Conservation (phyloP, 805 yeast species). For the Teunomyces stri region DNA sequence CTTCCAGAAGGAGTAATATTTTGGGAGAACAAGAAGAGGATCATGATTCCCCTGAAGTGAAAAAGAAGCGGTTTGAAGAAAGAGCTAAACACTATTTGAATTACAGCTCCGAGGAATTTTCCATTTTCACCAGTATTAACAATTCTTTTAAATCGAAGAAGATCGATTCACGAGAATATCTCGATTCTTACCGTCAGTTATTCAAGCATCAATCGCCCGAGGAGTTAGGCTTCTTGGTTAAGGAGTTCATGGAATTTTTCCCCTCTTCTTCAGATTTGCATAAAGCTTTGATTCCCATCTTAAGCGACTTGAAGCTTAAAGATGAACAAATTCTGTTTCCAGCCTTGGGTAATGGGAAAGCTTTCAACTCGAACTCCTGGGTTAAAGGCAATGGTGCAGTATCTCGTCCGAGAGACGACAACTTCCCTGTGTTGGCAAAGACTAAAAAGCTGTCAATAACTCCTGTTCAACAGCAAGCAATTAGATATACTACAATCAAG, state of each 20-base stretch:
- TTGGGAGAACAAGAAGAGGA: slow-evolving; percentile 22
- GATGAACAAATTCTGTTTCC: slow-evolving; percentile 47
- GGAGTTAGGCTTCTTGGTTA: slow-evolving; percentile 56
- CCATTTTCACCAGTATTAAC: slow-evolving; percentile 50
- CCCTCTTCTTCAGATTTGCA: slow-evolving; percentile 45
- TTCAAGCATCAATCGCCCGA: slow-evolving; percentile 42
- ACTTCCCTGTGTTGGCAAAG: slow-evolving; percentile 34
- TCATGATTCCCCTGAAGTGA: slow-evolving; percentile 46
- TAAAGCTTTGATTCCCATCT: slow-evolving; percentile 31
- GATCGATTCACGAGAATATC: slow-evolving; percentile 48
- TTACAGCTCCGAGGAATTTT: slow-evolving; percentile 47
- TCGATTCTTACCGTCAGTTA: slow-evolving; percentile 43
- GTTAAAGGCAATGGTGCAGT: slow-evolving; percentile 11
- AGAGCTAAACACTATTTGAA: slow-evolving; percentile 78
- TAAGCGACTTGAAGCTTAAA: slow-evolving; percentile 20
- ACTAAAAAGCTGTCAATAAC: slow-evolving; percentile 18
- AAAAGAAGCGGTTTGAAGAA: slow-evolving; percentile 68
- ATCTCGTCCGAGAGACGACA: slow-evolving; percentile 15
- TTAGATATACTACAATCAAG: slow-evolving; percentile 35
- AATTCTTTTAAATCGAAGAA: slow-evolving; percentile 44
- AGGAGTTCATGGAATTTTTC: slow-evolving; percentile 59
- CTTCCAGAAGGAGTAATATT: slow-evolving; percentile 14
- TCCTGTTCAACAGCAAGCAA: slow-evolving; percentile 22
- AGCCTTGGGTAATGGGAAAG: slow-evolving; percentile 30
- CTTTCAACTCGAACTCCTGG: slow-evolving; percentile 12